Percentiles rank a stretch among this genome's conserved stretches.
phyloP scores from a whole-genome alignment of 257 asterid genomes.

The Marsdenia floribunda region DNA sequence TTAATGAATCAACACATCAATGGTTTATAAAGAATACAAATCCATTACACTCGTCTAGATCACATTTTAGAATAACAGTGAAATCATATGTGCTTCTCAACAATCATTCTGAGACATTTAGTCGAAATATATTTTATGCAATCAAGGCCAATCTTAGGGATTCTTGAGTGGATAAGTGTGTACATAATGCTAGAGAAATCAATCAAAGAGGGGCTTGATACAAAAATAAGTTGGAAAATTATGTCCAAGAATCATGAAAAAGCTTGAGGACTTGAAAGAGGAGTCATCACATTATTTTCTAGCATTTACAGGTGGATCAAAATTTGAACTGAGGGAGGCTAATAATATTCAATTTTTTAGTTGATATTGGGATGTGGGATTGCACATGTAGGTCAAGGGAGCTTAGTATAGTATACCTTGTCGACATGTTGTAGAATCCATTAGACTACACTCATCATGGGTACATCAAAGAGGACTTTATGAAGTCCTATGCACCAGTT shows the following conservation, averaged over 20 bases:
- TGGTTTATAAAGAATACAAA: no score
- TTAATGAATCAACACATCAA: no score
- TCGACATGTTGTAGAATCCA: not conserved
- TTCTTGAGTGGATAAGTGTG: not conserved
- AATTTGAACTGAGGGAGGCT: not conserved
- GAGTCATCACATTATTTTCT: not conserved
- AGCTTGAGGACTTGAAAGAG: no score
- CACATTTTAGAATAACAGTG: not conserved
- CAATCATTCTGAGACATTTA: not conserved
- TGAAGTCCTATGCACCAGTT: not conserved
- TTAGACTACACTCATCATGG: not conserved
- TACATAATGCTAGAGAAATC: not conserved
- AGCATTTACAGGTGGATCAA: not conserved
- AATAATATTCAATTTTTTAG: not conserved
- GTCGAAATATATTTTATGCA: not conserved
- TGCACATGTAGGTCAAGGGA: not conserved
- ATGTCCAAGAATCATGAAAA: not conserved
- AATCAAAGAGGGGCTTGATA: not conserved
- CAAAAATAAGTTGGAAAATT: not conserved
- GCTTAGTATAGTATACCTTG: not conserved
- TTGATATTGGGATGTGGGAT: not conserved
- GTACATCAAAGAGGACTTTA: not conserved
- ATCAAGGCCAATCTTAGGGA: not conserved
- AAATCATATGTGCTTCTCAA: not conserved
- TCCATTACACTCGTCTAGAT: not conserved